A percentile compares a stretch with the other conserved stretches of the same genome.
phyloP scores from a whole-genome alignment of 768 basidiomycete genomes.

The Calvatia gigantea region DNA sequence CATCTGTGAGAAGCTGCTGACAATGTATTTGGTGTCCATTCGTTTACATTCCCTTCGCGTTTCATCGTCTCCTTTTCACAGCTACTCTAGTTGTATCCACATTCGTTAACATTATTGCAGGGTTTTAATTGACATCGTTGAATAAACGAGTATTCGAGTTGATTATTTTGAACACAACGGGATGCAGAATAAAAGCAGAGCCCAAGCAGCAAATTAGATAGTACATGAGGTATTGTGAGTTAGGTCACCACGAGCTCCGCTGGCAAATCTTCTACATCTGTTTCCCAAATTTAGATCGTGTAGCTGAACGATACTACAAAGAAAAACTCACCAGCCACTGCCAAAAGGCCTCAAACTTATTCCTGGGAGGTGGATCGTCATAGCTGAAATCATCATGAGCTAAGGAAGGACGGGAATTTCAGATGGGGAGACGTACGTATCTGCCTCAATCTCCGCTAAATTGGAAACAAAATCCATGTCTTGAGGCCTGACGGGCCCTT shows the following conservation, averaged over 20 bases:
- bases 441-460: slow-evolving; percentile 67
- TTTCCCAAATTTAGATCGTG: too few species aligned
- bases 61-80: not conserved
- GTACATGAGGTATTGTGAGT: too few species aligned
- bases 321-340: slow-evolving; percentile 66
- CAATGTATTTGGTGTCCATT: slow-evolving; percentile 12
- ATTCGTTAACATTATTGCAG: slow-evolving; percentile 13
- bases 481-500: slow-evolving; percentile 39
- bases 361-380: slow-evolving; percentile 71
- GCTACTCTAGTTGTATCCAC: slow-evolving; percentile 8
- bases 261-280: too few species aligned
- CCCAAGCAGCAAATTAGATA: not conserved
- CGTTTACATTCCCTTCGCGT: slow-evolving; percentile 8
- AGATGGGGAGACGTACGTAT: slow-evolving; percentile 35
- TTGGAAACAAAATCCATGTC: slow-evolving; percentile 87
- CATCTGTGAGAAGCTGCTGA: slow-evolving; percentile 18
- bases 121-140: slow-evolving; percentile 3
- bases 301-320: too few species aligned
- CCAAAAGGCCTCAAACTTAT: slow-evolving; percentile 71
- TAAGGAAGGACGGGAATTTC: not conserved
- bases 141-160: not conserved
- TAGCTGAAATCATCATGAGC: slow-evolving; percentile 31
- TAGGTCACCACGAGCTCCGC: too few species aligned
- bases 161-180: not conserved
- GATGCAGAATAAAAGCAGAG: not conserved